These are phyloP conservation scores for Apiotrichum akiyoshidainum DNA, from an alignment of 1,284 basidiomycete species.

Conservation along the genomic window DNA sequence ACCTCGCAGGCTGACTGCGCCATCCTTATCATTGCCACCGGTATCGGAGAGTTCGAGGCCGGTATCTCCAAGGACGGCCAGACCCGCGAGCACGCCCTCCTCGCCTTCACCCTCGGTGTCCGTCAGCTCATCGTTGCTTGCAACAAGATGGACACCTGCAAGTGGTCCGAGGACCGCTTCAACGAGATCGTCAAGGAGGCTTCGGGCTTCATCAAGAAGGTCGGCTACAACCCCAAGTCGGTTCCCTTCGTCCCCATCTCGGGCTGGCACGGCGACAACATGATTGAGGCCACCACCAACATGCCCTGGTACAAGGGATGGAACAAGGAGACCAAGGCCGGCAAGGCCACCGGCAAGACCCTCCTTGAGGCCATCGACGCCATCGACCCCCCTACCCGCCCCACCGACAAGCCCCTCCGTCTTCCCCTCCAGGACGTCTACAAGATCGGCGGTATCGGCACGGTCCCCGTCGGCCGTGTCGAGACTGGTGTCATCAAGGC, in stretches of 20 bases:
- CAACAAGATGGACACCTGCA: constrained; percentile 60
- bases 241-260: constrained; percentile 99
- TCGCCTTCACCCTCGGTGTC: constrained; percentile 99
- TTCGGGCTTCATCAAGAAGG: constrained; percentile 99
- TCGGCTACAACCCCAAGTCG: constrained; percentile 99
- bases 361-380: constrained; percentile 99
- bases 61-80: constrained; percentile 99
- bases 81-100: constrained; percentile 99
- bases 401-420: constrained; percentile 99
- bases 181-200: constrained; percentile 99
- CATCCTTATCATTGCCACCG: constrained; percentile 98
- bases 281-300: constrained; percentile 96
- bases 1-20: constrained; percentile 99
- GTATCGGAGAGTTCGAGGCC: constrained; percentile 99
- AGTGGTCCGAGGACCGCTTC: constrained; percentile 99
- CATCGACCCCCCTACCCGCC: constrained; percentile 94
- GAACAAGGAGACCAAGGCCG: constrained; percentile 91
- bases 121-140: constrained; percentile 99
- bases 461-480: constrained; percentile 99
- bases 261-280: constrained; percentile 99
- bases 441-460: constrained; percentile 99
- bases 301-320: constrained; percentile 99
- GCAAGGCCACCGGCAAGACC: constrained; percentile 94
- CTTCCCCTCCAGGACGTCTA: constrained; percentile 99
- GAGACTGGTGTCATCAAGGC: constrained; percentile 99